Percentiles rank a stretch among this genome's conserved stretches.
These are phyloP conservation scores for Mycena crocata DNA, from an alignment of 768 basidiomycete species.

Conservation along the genomic window DNA sequence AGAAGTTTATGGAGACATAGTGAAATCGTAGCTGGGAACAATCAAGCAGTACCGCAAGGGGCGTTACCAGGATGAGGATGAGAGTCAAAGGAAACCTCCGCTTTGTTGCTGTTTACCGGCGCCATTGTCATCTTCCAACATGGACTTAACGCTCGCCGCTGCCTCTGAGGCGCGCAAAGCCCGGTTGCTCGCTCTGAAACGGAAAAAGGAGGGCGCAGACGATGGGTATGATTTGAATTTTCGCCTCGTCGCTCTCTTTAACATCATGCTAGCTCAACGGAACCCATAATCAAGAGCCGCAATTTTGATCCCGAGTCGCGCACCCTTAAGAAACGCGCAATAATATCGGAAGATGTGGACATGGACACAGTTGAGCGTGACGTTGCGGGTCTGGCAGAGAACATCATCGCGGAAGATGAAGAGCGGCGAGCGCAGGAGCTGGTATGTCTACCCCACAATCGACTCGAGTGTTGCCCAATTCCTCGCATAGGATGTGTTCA, in stretches of 20 bases:
- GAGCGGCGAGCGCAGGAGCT: conserved; percentile 87
- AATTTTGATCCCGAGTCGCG: conserved; percentile 94
- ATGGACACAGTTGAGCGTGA: conserved; percentile 89
- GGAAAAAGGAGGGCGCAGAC: conserved; percentile 71
- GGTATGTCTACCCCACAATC: conserved; percentile 56
- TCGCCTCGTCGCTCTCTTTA: background rate
- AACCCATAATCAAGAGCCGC: conserved; percentile 72
- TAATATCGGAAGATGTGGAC: conserved; percentile 59
- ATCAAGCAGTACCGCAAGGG: too few relatives aligned
- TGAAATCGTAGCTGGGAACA: too few relatives aligned
- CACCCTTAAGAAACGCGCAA: conserved; percentile 74
- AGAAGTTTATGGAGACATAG: too few relatives aligned
- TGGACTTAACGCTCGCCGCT: conserved; percentile 69
- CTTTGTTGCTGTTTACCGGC: too few relatives aligned
- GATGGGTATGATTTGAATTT: conserved; percentile 58
- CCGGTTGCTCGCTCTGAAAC: conserved; percentile 81
- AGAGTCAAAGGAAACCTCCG: background rate
- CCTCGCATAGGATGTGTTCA: conserved; percentile 83
- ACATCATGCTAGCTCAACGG: conserved; percentile 41
- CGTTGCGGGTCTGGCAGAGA: conserved; percentile 85
- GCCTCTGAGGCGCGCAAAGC: conserved; percentile 86
- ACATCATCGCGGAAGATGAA: conserved; percentile 89
- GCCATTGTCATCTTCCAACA: conserved; percentile 40
- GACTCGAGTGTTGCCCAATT: conserved; percentile 10
- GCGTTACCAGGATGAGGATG: too few relatives aligned